Evolutionary conservation across 495 filamentous ascomycete species (phyloP), one percentile per base, ranked within the genome.

Genomic region (Penicillium desertorum): DNA sequence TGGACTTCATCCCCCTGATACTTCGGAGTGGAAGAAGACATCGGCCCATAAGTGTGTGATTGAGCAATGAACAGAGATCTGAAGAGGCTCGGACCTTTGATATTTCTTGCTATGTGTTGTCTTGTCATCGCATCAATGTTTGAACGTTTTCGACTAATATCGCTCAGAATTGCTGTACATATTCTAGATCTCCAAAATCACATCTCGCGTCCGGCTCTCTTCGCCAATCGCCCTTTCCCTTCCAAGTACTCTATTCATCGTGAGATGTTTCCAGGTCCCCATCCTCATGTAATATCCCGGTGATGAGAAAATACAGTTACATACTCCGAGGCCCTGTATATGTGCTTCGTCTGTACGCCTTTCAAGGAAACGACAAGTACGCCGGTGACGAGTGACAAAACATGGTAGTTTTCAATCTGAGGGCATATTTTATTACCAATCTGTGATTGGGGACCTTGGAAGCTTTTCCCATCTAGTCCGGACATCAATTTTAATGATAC

Each of bases 31-130:
- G 70, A 72, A 72, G 70, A 64, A 68, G 63, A 70, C 58, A 65
- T 63, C 10, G 51, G 45, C 34, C 27, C 42, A 50, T 27, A 57
- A 42, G 61, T 70, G 67, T 37, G 57, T 75, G 75, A 73, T 69
- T 74, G 73, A 72, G 67, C 65, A 54, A 66, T 61, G 74, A 77
- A 77, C 75, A 77, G 75, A 77, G 64, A 77, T 77, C 71, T 69
- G 56, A 48, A 72, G 68, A 62, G 65, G 63, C 58, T 61, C 36
- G 12, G 30, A 19, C 43, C 57, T 53, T 43, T 9, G 19, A 14
- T 11, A 17, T 32, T 44, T n/a, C 30, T n/a, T 45, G 57, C 4
- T 37, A 10, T 37, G 25, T 48, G 14, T 46, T 22, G n/a, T 34
- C 12, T n/a, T 56, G 19, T 9, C 29, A 30, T 44, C 29, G 32